Conservation (phyloP, 2,329 filamentous ascomycete species). For the Calonectria ilicicola region DNA sequence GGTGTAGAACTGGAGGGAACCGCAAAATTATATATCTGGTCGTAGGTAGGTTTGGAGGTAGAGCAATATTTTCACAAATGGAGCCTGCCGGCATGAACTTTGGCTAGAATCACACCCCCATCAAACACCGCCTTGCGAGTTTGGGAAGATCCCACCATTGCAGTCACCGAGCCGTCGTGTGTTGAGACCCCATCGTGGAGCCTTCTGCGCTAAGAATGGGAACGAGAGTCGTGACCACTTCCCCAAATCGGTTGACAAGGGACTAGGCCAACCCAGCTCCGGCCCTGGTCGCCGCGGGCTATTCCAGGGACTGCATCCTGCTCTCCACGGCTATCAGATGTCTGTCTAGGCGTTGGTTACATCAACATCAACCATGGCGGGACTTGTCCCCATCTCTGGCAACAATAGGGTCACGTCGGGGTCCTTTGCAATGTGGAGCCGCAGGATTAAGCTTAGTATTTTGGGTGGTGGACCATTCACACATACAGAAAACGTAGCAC, state of each 20-base stretch:
- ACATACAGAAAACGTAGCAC: background rate
- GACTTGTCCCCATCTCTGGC: no score
- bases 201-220: constrained; percentile 34
- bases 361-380: no score
- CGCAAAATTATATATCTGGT: background rate
- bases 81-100: background rate
- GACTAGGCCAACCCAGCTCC: background rate
- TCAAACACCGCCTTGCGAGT: background rate
- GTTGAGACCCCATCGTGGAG: constrained; percentile 20
- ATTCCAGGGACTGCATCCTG: background rate
- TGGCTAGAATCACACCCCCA: constrained; percentile 5
- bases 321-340: no score
- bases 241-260: constrained; percentile 15
- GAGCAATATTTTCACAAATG: background rate
- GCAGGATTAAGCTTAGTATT: background rate
- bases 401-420: background rate
- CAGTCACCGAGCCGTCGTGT: background rate
- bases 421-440: background rate
- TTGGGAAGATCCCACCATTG: background rate
- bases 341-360: no score
- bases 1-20: background rate
- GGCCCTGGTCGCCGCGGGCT: background rate
- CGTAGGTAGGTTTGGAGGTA: background rate
- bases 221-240: constrained; percentile 29
- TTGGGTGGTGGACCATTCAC: background rate